These are phyloP conservation scores for Barnettozyma hawaiiensis DNA, from an alignment of 1,139 yeast species.

Conservation along the genomic window DNA sequence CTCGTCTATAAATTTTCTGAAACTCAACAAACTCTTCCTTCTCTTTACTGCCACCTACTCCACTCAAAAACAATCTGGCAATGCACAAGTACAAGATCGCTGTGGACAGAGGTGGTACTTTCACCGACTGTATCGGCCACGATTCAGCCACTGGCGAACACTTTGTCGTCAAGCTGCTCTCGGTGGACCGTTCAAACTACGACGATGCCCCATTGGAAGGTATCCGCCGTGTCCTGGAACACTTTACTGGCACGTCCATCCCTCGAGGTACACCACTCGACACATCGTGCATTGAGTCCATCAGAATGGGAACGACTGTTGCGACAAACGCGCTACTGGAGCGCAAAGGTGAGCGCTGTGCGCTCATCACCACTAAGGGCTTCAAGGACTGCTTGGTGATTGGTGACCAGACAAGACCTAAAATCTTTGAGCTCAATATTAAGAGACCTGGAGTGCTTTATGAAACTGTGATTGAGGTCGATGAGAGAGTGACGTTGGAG, in stretches of 20 bases:
- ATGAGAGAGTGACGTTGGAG: slow-evolving; percentile 68
- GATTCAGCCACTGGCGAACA: slow-evolving; percentile 35
- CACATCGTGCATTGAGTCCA: slow-evolving; percentile 45
- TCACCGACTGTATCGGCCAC: slow-evolving; percentile 62
- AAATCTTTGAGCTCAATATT: slow-evolving; percentile 46
- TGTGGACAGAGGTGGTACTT: slow-evolving; percentile 75
- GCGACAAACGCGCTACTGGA: slow-evolving; percentile 71
- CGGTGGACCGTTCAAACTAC: slow-evolving; percentile 84
- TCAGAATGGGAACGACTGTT: slow-evolving; percentile 77
- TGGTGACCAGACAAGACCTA: slow-evolving; percentile 72
- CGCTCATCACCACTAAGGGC: slow-evolving; percentile 60
- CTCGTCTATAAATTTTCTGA: background rate
- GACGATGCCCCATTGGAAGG: slow-evolving; percentile 91
- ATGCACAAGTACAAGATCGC: slow-evolving; percentile 25
- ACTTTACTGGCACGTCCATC: slow-evolving; percentile 44
- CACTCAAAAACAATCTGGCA: background rate
- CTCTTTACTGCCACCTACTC: too few relatives aligned
- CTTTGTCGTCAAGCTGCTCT: slow-evolving; percentile 59
- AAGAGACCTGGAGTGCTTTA: slow-evolving; percentile 54
- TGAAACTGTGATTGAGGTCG: slow-evolving; percentile 58
- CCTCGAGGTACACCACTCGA: slow-evolving; percentile 45
- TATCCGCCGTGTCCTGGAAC: slow-evolving; percentile 68
- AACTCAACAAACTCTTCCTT: background rate
- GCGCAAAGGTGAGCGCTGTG: slow-evolving; percentile 61
- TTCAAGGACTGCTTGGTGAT: slow-evolving; percentile 58